Conservation (phyloP, 2,329 filamentous ascomycete genomes). For the Kalaharituber pfeilii region DNA sequence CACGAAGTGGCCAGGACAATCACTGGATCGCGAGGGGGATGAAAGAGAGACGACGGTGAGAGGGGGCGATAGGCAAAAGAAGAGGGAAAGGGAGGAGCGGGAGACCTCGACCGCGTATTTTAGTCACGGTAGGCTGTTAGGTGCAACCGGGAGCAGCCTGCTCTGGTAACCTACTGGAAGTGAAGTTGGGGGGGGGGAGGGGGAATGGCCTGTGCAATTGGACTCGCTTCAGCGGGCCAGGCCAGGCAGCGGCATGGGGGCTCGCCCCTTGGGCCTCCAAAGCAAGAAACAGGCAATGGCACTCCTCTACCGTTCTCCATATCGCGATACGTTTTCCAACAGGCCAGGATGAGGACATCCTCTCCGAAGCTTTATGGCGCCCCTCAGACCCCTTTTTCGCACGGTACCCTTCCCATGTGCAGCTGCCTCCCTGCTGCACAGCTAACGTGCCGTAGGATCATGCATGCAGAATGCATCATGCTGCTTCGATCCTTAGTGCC, state of each 20-base stretch:
- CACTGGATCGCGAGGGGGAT: neutral
- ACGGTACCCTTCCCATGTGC: neutral
- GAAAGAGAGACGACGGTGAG: neutral
- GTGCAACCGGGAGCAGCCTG: neutral
- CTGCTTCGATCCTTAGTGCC: neutral
- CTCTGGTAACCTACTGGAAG: neutral
- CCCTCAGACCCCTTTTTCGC: neutral
- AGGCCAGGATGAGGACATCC: neutral
- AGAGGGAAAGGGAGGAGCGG: neutral
- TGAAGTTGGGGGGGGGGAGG: slow-evolving; percentile 1
- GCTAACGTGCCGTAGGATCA: neutral
- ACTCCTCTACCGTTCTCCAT: neutral
- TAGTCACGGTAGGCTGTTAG: neutral
- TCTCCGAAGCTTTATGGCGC: neutral
- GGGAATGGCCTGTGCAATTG: neutral
- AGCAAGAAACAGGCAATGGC: neutral
- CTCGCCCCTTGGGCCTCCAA: neutral
- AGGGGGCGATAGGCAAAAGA: neutral
- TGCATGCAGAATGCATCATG: neutral
- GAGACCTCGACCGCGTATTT: neutral
- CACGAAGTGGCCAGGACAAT: neutral
- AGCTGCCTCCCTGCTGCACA: neutral
- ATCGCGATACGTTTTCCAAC: neutral
- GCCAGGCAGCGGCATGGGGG: neutral
- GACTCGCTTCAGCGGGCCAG: neutral